Evolutionary conservation across 1,284 basidiomycete genomes (phyloP).

Genomic region (Ustilago hordei): DNA sequence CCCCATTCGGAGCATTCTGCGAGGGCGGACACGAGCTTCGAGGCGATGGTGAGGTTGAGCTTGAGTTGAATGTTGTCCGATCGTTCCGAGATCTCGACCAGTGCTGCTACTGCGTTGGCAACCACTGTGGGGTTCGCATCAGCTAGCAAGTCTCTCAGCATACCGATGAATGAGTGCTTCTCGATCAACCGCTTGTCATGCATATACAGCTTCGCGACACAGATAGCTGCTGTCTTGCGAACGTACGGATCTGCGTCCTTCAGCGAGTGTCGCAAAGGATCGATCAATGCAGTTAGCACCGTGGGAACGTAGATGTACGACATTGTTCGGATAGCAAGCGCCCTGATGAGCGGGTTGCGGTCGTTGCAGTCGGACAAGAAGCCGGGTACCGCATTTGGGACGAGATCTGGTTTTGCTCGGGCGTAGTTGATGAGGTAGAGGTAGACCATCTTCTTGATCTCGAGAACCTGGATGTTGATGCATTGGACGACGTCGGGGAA

Average conservation of each 20-base stretch:
- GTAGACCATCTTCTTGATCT: constrained; percentile 91
- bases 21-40: constrained; percentile 84
- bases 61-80: constrained; percentile 86
- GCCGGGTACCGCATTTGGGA: constrained; percentile 86
- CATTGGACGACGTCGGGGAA: constrained; percentile 87
- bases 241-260: constrained; percentile 93
- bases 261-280: constrained; percentile 86
- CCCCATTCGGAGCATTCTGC: constrained; percentile 97
- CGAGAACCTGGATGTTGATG: constrained; percentile 86
- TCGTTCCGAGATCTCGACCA: constrained; percentile 89
- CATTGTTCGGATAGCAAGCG: constrained; percentile 93
- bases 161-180: constrained; percentile 83
- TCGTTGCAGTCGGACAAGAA: constrained; percentile 94
- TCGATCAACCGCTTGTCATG: constrained; percentile 87
- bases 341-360: constrained; percentile 89
- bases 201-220: constrained; percentile 87
- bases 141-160: constrained; percentile 86
- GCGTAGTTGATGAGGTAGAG: constrained; percentile 89
- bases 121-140: constrained; percentile 95
- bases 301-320: constrained; percentile 81
- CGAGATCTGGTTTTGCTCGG: constrained; percentile 85
- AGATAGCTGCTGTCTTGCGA: constrained; percentile 94
- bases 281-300: constrained; percentile 78
- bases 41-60: constrained; percentile 83
- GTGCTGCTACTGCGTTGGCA: constrained; percentile 91